Percentiles rank a stretch among this genome's conserved stretches.
phyloP scores from a whole-genome alignment of 495 filamentous ascomycete species.

The Poronia punctata region DNA sequence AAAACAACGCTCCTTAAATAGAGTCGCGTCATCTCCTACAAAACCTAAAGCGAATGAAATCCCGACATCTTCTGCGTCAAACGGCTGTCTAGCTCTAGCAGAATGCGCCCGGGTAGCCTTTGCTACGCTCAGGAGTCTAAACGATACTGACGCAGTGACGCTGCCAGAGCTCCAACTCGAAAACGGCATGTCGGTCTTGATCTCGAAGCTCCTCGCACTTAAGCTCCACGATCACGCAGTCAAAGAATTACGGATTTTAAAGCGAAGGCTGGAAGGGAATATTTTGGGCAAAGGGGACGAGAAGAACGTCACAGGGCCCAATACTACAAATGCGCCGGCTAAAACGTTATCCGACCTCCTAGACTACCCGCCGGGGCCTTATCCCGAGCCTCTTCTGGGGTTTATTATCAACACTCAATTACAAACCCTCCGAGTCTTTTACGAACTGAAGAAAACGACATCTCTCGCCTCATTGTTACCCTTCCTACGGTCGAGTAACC shows the following conservation, averaged over 20 bases:
- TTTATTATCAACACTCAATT: conserved; percentile 49
- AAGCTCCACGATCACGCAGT: conserved; percentile 68
- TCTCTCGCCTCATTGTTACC: conserved; percentile 45
- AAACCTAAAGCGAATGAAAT: conserved; percentile 8
- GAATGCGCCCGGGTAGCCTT: conserved; percentile 75
- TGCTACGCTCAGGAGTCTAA: conserved; percentile 55
- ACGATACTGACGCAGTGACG: conserved; percentile 38
- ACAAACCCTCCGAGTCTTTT: conserved; percentile 43
- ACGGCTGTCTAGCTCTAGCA: conserved; percentile 43
- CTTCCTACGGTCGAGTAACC: conserved; percentile 34
- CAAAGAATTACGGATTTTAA: conserved; percentile 68
- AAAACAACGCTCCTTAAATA: conserved; percentile 48
- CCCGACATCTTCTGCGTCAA: conserved; percentile 10
- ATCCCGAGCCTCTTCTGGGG: conserved; percentile 32
- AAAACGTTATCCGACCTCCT: conserved; percentile 56
- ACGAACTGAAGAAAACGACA: conserved; percentile 41
- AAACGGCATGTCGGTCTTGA: conserved; percentile 70
- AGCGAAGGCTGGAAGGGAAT: conserved; percentile 48
- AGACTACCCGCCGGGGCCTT: conserved; percentile 42
- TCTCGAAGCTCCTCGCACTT: conserved; percentile 63
- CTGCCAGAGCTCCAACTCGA: conserved; percentile 70
- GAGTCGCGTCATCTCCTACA: conserved; percentile 40
- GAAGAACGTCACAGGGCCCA: conserved; percentile 12
- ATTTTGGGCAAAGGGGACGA: conserved; percentile 26
- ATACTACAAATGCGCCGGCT: conserved; percentile 20